Conservation (phyloP, 2,329 filamentous ascomycete species). For the Ophiocordyceps camponoti-saundersi region DNA sequence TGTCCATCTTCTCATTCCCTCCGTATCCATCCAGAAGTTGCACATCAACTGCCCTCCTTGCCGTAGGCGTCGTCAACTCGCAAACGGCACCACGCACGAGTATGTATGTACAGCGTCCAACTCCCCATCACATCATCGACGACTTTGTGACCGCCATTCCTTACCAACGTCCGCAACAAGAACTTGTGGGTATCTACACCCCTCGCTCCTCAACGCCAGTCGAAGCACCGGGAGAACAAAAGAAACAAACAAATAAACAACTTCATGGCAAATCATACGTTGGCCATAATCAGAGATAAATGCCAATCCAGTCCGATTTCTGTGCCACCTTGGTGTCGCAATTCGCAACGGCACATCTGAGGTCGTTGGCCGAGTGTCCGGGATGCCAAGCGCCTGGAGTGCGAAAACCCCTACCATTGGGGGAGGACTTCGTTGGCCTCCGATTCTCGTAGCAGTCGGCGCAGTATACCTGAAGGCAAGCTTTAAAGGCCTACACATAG, state of each 20-base stretch:
- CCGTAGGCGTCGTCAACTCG: no score
- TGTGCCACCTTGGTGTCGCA: slow-evolving; percentile 34
- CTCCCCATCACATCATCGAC: no score
- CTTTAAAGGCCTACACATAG: background rate
- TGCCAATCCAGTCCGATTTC: slow-evolving; percentile 44
- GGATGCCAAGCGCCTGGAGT: slow-evolving; percentile 11
- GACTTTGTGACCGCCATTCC: no score
- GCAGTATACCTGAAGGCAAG: slow-evolving; percentile 39
- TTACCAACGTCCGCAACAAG: background rate
- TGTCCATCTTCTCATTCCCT: no score
- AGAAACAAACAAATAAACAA: background rate
- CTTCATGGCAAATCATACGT: background rate
- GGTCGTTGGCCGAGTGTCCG: slow-evolving; percentile 11
- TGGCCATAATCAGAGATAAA: slow-evolving; percentile 26
- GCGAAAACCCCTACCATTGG: slow-evolving; percentile 21
- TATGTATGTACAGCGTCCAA: no score
- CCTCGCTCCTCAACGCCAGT: background rate
- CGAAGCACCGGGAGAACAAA: background rate
- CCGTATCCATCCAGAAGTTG: no score
- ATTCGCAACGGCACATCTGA: slow-evolving; percentile 38
- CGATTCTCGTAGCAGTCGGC: slow-evolving; percentile 42
- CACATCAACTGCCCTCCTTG: no score
- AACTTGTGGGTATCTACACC: background rate
- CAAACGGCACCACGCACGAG: no score
- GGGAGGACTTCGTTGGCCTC: slow-evolving; percentile 17